Evolutionary conservation across 345 rosid species (phyloP).

Genomic region (Gossypium arboreum): DNA sequence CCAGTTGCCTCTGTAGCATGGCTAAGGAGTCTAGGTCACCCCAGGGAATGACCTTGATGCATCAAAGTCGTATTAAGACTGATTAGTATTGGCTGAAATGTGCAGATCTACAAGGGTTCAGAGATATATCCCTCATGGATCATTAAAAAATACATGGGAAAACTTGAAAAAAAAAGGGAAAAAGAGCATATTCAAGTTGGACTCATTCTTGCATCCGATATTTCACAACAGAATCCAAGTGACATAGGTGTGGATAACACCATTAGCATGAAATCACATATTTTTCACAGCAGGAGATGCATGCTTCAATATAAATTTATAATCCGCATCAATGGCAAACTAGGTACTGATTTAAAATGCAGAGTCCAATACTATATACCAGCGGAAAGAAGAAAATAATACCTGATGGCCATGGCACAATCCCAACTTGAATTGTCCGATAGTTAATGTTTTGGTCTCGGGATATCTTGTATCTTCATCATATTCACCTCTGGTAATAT

Average conservation of each 20-base stretch:
- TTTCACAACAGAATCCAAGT: background rate
- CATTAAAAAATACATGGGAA: background rate
- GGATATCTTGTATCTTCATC: conserved; percentile 83
- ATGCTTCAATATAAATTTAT: background rate
- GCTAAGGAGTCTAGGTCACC: conserved; percentile 92
- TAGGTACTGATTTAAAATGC: background rate
- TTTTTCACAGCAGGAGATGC: background rate
- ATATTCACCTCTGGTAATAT: conserved; percentile 75
- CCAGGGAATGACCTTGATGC: conserved; percentile 84
- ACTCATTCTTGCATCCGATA: background rate
- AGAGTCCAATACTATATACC: background rate
- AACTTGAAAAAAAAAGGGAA: background rate
- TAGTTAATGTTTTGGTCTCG: conserved; percentile 77
- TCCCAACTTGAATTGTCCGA: conserved; percentile 93
- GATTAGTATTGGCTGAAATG: background rate
- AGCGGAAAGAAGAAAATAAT: background rate
- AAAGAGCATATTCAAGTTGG: background rate
- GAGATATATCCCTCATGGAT: background rate
- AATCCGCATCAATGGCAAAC: background rate
- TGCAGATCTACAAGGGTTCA: background rate
- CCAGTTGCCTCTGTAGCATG: conserved; percentile 92
- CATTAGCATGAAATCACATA: background rate
- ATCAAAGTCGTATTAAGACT: background rate
- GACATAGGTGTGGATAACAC: background rate
- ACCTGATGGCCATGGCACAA: conserved; percentile 98